Evolutionary conservation across 225 moss, liverwort and hornwort genomes (phyloP).

Genomic region (Takakia lepidozioides): DNA sequence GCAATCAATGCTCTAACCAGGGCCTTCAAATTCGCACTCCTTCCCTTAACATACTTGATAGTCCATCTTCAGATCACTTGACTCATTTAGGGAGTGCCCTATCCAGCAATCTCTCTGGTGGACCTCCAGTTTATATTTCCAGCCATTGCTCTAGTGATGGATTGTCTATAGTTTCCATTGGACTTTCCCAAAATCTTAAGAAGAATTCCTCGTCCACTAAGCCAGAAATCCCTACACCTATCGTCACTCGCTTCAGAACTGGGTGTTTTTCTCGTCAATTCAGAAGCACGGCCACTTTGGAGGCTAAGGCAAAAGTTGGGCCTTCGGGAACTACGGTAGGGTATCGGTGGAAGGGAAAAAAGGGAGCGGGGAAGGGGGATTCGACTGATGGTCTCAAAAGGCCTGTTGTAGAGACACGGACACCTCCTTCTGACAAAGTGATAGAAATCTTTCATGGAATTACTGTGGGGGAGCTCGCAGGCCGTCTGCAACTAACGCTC

Average conservation of each 20-base stretch:
- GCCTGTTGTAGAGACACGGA: not conserved
- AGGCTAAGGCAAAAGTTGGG: constrained; percentile 23
- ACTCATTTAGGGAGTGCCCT: no score
- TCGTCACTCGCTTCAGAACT: not conserved
- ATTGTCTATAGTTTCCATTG: not conserved
- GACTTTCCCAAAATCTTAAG: not conserved
- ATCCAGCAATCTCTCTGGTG: no score
- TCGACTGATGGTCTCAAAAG: not conserved
- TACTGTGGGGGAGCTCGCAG: constrained; percentile 19
- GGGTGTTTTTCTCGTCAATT: not conserved
- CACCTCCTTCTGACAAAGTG: constrained; percentile 11
- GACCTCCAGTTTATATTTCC: no score
- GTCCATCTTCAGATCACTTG: no score
- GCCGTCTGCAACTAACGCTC: constrained; percentile 18
- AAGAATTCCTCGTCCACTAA: not conserved
- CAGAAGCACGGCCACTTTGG: constrained; percentile 26
- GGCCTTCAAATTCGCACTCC: no score
- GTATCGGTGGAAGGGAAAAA: constrained; percentile 36
- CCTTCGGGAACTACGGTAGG: constrained; percentile 30
- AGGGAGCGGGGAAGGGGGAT: constrained; percentile 9
- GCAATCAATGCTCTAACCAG: no score
- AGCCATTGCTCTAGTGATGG: not conserved
- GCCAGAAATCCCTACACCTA: not conserved
- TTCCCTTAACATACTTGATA: no score
- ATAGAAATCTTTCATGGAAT: constrained; percentile 26